Evolutionary conservation across 805 yeast species (phyloP), one percentile per base, ranked within the genome.

Genomic region (Tetrapisispora phaffii): DNA sequence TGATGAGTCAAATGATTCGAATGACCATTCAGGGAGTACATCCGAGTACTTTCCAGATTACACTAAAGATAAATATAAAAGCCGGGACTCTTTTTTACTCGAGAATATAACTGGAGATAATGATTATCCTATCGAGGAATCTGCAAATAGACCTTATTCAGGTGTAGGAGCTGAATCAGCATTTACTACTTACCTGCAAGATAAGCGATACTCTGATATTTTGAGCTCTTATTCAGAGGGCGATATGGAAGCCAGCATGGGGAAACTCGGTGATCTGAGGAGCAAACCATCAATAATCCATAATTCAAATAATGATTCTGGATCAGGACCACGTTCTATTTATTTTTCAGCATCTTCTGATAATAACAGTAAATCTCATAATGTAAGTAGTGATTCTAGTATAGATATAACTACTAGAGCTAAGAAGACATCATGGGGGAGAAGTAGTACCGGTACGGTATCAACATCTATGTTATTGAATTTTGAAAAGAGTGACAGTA

Each of bases 381-480:
- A 33, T 13, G 26, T 19, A 24, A 26, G 22, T 26, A 26, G 34
- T 19, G 33, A 16, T 17, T 38, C 41, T 4, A 38, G 41, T 38
- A 16, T 17, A 19, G 41, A 24, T 2, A 6, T 13, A 10, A 17
- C 17, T 9, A 8, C 16, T 9, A 28, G 15, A 19, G 17, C 31
- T 9, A 38, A 38, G n/a, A 38, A 26, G 17, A 36, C 16, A 7
- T 35, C 39, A 10, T 34, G 33, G 36, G 38, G 42, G 26, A 17
- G 42, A 22, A 34, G 34, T 17, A 44, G 46, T 26, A 21, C 39
- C 3, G 46, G 46, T 17, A 44, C 46, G 4, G 40, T 44, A 16
- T 44, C 46, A 2, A 44, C 46, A 3, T 23, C 40, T 7, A 39
- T 44, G 41, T 24, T 43, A 2, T 24, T 43, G 6, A 33, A 43